A percentile compares a stretch with the other conserved stretches of the same genome.
These are phyloP conservation scores for Solanum rostratum DNA, from an alignment of 257 asterid species.

Conservation along the genomic window DNA sequence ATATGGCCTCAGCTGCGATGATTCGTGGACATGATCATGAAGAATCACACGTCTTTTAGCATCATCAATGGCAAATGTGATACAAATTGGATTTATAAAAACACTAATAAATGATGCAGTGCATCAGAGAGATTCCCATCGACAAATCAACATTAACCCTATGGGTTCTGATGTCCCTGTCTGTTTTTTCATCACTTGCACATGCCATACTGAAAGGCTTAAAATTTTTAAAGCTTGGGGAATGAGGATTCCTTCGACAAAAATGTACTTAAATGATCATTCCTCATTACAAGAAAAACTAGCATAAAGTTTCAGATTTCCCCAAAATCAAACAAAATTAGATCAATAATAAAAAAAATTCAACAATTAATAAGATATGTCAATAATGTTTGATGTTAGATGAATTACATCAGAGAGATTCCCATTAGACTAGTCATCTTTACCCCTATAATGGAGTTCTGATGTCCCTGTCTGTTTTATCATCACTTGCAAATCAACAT, in stretches of 20 bases:
- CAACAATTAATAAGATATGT: not conserved
- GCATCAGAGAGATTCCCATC: slow-evolving; percentile 90
- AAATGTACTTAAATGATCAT: not conserved
- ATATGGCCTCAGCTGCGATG: slow-evolving; percentile 25
- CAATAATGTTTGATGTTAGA: not conserved
- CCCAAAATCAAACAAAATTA: too few species aligned
- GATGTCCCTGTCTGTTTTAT: slow-evolving; percentile 79
- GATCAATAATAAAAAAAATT: too few species aligned
- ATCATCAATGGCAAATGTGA: not conserved
- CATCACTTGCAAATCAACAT: slow-evolving; percentile 30
- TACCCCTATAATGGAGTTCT: slow-evolving; percentile 18
- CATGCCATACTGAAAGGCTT: not conserved
- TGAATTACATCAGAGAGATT: slow-evolving; percentile 66
- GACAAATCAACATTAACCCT: slow-evolving; percentile 31
- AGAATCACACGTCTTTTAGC: not conserved
- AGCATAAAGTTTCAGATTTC: not conserved
- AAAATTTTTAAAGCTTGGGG: too few species aligned
- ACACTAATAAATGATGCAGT: not conserved
- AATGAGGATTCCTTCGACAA: not conserved
- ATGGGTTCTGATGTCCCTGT: slow-evolving; percentile 72
- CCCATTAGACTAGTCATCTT: slow-evolving; percentile 60
- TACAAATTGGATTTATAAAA: not conserved
- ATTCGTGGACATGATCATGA: slow-evolving; percentile 11
- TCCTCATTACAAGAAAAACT: not conserved
- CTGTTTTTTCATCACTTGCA: slow-evolving; percentile 55